Percentiles rank a stretch among this genome's conserved stretches.
phyloP scores from a whole-genome alignment of 768 basidiomycete species.

The Termitomyces sp. region DNA sequence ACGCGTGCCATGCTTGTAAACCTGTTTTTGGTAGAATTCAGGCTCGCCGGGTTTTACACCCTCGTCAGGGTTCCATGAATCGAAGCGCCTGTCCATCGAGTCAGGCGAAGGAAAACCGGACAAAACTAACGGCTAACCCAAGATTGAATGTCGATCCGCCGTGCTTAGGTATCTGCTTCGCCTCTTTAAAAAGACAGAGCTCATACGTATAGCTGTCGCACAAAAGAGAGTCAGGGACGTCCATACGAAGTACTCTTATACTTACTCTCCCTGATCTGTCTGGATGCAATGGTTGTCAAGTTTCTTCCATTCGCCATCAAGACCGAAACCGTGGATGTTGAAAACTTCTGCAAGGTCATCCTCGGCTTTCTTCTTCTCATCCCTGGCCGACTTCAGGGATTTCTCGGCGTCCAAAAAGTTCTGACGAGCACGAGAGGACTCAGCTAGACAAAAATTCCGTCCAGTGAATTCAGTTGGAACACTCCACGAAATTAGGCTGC shows the following conservation, averaged over 20 bases:
- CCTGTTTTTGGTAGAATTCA: constrained; percentile 77
- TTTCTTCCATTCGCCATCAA: constrained; percentile 94
- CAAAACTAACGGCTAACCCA: constrained; percentile 51
- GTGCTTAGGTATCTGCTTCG: constrained; percentile 81
- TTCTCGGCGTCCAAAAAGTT: constrained; percentile 60
- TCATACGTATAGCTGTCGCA: constrained; percentile 82
- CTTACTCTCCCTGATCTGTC: constrained; percentile 87
- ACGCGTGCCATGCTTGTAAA: constrained; percentile 78
- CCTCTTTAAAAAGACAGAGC: constrained; percentile 86
- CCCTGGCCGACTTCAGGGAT: constrained; percentile 43
- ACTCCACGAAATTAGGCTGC: not conserved
- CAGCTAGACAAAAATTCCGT: constrained; percentile 23
- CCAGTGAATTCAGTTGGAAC: not conserved
- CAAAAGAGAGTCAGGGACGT: not conserved
- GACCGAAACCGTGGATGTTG: constrained; percentile 59
- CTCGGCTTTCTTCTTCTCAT: constrained; percentile 49
- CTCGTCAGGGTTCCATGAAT: constrained; percentile 69
- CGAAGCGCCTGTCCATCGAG: constrained; percentile 50
- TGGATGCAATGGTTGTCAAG: constrained; percentile 77
- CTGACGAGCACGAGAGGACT: constrained; percentile 58
- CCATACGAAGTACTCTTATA: constrained; percentile 15
- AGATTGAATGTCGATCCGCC: constrained; percentile 74
- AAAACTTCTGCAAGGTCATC: constrained; percentile 64
- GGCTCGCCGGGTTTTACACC: constrained; percentile 53
- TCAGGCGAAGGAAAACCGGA: not conserved